Conservation (phyloP, 345 rosid genomes). For the Hypericum perforatum region DNA sequence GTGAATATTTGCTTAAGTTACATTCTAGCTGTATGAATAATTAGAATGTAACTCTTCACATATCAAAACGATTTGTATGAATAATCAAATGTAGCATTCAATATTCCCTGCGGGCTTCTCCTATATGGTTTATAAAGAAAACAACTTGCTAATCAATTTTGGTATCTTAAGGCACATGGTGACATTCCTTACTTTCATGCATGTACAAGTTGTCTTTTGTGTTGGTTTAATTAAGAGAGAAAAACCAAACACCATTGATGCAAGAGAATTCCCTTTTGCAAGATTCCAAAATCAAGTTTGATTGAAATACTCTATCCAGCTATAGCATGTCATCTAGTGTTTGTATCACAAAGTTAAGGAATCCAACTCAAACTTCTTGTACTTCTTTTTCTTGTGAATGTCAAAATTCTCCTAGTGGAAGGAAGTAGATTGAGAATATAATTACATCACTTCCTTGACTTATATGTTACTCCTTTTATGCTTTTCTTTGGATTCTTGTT, state of each 20-base stretch:
- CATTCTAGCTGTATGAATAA: too few relatives aligned
- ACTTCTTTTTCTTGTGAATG: neutral
- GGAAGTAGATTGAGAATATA: neutral
- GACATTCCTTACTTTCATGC: slow-evolving; percentile 35
- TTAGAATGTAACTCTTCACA: too few relatives aligned
- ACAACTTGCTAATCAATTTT: neutral
- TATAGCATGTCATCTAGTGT: slow-evolving; percentile 43
- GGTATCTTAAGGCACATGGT: slow-evolving; percentile 42
- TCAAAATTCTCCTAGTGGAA: too few relatives aligned
- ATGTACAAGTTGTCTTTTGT: slow-evolving; percentile 26
- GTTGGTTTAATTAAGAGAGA: slow-evolving; percentile 23
- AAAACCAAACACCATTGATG: slow-evolving; percentile 24
- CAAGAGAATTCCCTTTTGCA: slow-evolving; percentile 32
- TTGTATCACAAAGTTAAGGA: slow-evolving; percentile 48
- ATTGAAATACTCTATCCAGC: slow-evolving; percentile 3
- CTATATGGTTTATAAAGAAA: neutral
- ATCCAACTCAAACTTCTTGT: slow-evolving; percentile 44
- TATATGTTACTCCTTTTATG: slow-evolving; percentile 35
- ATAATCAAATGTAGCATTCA: too few relatives aligned
- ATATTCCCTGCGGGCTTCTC: too few relatives aligned
- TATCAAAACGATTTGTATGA: too few relatives aligned
- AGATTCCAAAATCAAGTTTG: slow-evolving; percentile 27
- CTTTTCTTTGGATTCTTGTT: slow-evolving; percentile 47
- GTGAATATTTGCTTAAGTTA: too few relatives aligned
- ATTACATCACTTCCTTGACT: slow-evolving; percentile 28